Base-by-base conservation (phyloP, 768 basidiomycete genomes). In the Dentipellis sp. region DNA sequence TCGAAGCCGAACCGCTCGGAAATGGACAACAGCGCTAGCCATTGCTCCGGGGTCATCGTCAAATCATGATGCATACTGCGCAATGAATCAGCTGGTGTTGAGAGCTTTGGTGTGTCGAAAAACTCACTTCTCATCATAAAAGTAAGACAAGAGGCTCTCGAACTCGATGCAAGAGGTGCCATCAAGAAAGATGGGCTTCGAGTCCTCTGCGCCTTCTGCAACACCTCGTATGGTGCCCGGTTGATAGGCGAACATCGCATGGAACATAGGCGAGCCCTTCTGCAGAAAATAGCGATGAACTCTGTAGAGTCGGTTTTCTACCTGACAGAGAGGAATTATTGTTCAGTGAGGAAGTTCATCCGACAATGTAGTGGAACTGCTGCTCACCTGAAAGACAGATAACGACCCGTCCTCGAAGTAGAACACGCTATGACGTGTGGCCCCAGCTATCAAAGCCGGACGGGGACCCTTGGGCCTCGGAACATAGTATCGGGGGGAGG, bases 221-320 rank as follows among this genome's bases (percentile, higher is more conserved):
- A n/a, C 14, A n/a, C 34, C 37, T 10, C 23, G 14, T 4, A 12
- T 11, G 8, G 29, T 17, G 29, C n/a, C 17, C n/a, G 14, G 36
- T 12, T 11, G 50, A 23, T 23, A n/a, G 38, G 36, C 38, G 23
- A 60, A 60, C 29, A 60, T 14, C 19, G 55, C 58, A 2, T 12
- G 16, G 52, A 52, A 52, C n/a, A 52, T n/a, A 12, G 29, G 12
- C n/a, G 50, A 52, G 9, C 36, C 9, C 35, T n/a, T 35, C 17
- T 36, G 17, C 10, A 52, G 34, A 8, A 52, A 52, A 11, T 52
- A 17, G 17, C 50, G 50, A 19, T 52, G 50, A 35, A 52, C 36
- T 38, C 36, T 52, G 50, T 52, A 52, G 12, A 52, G 4, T 16
- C 34, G 37, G 14, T 38, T 29, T n/a, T 52, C 50, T 2, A 52